Base-by-base conservation (phyloP, 1,284 basidiomycete genomes). In the Farysia itapuensis region DNA sequence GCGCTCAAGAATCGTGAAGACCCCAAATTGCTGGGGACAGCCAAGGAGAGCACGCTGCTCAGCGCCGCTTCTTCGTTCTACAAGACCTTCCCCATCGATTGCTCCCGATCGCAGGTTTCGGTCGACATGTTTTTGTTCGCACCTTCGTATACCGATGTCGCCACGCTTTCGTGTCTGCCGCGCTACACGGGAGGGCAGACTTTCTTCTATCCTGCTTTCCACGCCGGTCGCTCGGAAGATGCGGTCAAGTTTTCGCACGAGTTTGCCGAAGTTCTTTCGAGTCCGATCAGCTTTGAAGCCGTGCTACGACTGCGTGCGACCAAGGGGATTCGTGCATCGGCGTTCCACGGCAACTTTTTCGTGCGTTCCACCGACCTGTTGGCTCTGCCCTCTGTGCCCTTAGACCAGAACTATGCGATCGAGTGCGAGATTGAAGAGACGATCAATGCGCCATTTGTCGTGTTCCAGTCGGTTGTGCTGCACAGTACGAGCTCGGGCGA, bases 61-160 rank as follows among this genome's bases (percentile, higher is more conserved):
- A 39, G 36, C 14, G 89, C 89, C 0, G 77, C 71, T 20, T 89
- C 89, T 24, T 84, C 87, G 7, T 99, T 96, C 81, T 99, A 97
- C 83, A 99, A 98, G 82, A 92, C 90, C 0, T 97, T 98, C 68
- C 91, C 95, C 15, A 98, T 98, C 75, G 94, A 98, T 70, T 98
- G 94, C 78, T 97, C 94, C 7, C 86, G 94, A 64, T 87, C 89
- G 8, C 95, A 98, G 78, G 89, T 99, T 28, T 93, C 93, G 0
- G 93, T 99, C 43, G 94, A 98, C 78, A 97, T 99, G 94, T 98
- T 96, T 86, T 82, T 98, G 42, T 97, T 96, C 80, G 89, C 88
- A 52, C 83, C 90, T 13, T 82, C 83, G 20, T 99, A 98, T 78
- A 93, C 94, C 63, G 95, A 99, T 78, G 90, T 98, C 29, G 91